Percentiles rank a stretch among this genome's conserved stretches.
Conservation (phyloP, 805 yeast species). For the Nakazawaea wyomingensis region DNA sequence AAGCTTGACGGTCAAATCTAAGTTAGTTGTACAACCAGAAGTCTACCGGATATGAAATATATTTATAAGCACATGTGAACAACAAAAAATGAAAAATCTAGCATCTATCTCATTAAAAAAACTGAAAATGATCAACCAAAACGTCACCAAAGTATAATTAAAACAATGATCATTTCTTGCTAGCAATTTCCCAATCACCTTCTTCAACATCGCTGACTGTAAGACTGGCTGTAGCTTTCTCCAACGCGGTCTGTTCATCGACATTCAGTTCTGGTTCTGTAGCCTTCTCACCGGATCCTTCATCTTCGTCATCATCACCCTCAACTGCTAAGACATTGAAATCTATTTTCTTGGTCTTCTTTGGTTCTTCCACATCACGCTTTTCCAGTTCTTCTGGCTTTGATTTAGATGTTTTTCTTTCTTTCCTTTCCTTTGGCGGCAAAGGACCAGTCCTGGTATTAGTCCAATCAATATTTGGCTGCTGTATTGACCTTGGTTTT, state of each 20-base stretch:
- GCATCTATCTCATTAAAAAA: constrained; percentile 1
- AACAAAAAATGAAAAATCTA: neutral
- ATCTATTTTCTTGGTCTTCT: constrained; percentile 35
- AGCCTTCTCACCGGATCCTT: constrained; percentile 17
- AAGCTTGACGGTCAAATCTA: no score
- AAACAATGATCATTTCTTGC: constrained; percentile 25
- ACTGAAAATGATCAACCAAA: neutral
- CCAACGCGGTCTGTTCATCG: constrained; percentile 24
- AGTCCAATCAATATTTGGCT: constrained; percentile 3
- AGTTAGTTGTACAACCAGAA: no score
- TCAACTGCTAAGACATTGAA: constrained; percentile 47
- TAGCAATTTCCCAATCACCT: constrained; percentile 43
- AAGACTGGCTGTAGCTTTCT: constrained; percentile 34
- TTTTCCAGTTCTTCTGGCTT: constrained; percentile 13
- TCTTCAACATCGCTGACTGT: constrained; percentile 28
- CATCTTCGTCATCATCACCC: constrained; percentile 46
- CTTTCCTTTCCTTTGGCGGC: constrained; percentile 19
- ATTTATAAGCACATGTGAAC: no score
- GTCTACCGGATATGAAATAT: no score
- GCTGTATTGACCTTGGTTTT: constrained; percentile 15
- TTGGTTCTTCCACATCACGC: constrained; percentile 18
- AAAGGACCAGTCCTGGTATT: constrained; percentile 20
- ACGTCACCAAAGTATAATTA: neutral
- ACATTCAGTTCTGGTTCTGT: constrained; percentile 19
- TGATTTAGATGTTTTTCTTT: constrained; percentile 13